Evolutionary conservation across 1,139 yeast genomes (phyloP).

Genomic region (Taphrina populina): DNA sequence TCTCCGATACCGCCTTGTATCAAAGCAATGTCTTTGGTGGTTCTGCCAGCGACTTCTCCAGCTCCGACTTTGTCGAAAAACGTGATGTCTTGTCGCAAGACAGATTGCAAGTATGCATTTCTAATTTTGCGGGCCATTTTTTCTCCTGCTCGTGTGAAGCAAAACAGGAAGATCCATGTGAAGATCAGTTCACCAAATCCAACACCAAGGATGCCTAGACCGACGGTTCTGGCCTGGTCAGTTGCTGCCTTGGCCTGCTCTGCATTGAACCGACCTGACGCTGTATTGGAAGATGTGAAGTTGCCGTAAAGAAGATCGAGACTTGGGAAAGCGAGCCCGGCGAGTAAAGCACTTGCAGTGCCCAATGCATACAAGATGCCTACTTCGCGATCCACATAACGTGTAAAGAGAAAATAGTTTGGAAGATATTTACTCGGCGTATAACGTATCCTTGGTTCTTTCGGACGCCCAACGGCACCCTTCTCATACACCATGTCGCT

Average conservation of each 20-base stretch:
- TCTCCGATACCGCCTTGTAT: constrained; percentile 52
- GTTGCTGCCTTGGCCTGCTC: constrained; percentile 17
- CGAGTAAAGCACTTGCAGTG: constrained; percentile 23
- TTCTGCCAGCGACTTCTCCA: constrained; percentile 50
- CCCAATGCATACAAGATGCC: constrained; percentile 19
- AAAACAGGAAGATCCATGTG: constrained; percentile 39
- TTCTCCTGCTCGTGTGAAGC: constrained; percentile 48
- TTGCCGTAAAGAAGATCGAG: constrained; percentile 29
- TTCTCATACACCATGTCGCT: no score
- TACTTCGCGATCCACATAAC: constrained; percentile 21
- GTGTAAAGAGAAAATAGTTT: constrained; percentile 30
- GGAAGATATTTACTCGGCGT: no score
- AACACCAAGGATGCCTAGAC: constrained; percentile 33
- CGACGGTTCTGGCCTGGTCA: constrained; percentile 21
- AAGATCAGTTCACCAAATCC: constrained; percentile 40
- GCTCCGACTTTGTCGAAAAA: constrained; percentile 51
- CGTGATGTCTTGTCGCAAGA: constrained; percentile 50
- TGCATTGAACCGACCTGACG: constrained; percentile 3
- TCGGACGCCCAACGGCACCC: no score
- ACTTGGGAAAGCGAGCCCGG: constrained; percentile 31
- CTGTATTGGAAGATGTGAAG: constrained; percentile 25
- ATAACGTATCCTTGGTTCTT: no score
- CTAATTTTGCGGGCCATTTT: constrained; percentile 49
- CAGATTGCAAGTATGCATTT: constrained; percentile 46
- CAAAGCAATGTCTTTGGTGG: constrained; percentile 49